These are phyloP conservation scores for Noccaea caerulescens DNA, from an alignment of 345 rosid genomes.

Conservation along the genomic window DNA sequence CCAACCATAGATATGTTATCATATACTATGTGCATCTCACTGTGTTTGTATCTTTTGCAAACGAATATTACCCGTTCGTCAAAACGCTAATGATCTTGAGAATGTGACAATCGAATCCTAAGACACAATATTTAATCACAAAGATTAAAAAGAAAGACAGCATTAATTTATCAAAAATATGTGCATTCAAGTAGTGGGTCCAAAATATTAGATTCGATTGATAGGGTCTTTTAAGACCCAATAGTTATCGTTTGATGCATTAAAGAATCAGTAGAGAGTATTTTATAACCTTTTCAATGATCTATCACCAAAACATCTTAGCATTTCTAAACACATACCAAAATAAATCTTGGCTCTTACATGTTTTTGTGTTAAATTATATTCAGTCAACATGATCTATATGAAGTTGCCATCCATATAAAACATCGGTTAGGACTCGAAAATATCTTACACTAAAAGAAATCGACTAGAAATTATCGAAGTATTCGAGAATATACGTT, in stretches of 20 bases:
- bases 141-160: slow-evolving; percentile 5
- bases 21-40: slow-evolving; percentile 1
- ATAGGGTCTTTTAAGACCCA: slow-evolving; percentile 9
- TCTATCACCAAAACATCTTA: slow-evolving; percentile 10
- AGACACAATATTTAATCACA: slow-evolving; percentile 20
- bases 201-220: slow-evolving; percentile 34
- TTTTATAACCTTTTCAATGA: not conserved
- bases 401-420: not conserved
- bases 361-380: not conserved
- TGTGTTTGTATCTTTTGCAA: slow-evolving; percentile 8
- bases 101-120: slow-evolving; percentile 32
- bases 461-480: not conserved
- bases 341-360: not conserved
- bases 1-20: slow-evolving; percentile 13
- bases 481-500: not conserved
- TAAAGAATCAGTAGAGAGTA: not conserved
- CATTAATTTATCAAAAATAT: slow-evolving; percentile 22
- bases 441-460: not conserved
- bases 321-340: not conserved
- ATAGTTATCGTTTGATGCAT: slow-evolving; percentile 12
- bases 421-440: slow-evolving; percentile 9
- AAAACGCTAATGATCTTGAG: slow-evolving; percentile 27
- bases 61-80: slow-evolving; percentile 16
- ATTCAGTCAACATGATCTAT: not conserved
- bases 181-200: slow-evolving; percentile 34